Evolutionary conservation across 768 basidiomycete genomes (phyloP), one percentile per base, ranked within the genome.

Genomic region (Tricholoma matsutake): DNA sequence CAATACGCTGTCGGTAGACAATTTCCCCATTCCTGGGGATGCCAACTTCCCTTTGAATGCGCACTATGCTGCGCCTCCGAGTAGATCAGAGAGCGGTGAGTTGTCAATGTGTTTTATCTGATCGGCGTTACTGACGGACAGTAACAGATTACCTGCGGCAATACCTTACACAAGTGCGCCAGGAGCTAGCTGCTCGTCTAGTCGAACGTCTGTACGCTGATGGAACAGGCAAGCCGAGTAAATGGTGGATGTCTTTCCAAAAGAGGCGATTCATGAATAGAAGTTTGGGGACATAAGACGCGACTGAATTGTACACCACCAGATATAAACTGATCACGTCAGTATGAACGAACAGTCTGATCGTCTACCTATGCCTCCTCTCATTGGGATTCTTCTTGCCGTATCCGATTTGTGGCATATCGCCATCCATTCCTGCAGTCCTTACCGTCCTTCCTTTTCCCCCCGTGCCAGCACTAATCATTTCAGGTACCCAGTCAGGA

Each of bases 191-290:
- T 20, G 81, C 87, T 8, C 86, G 97, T 31, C 76, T 99, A 54
- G 85, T 94, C 13, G 94, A 96, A 69, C 82, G 86, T 56, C 78
- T 99, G 54, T 99, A 99, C 73, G 92, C 88, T 39, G 94, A 96
- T 72, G 95, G 95, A 5, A 89, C 91, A 3, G 89, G 89, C 60
- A 96, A 92, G 73, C 96, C 97, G 5, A 97, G 91, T 81, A 99
- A 99, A 75, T 99, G 97, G 97, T 99, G 97, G 97, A 96, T 98
- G 94, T 91, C 92, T 20, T 99, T 98, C 86, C 94, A 96, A 76
- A 98, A 97, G 84, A 85, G 96, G 71, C 86, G 92, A 25, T 94
- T 94, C 84, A 94, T 94, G 92, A 92, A 93, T 78, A 87, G 92
- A 71, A 93, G 91, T 73, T 73, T 94, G 72, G 88, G 86, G 61